Percentiles rank a stretch among this genome's conserved stretches.
These are phyloP conservation scores for Sclerotinia glacialis DNA, from an alignment of 2,329 filamentous ascomycete genomes.

Conservation along the genomic window DNA sequence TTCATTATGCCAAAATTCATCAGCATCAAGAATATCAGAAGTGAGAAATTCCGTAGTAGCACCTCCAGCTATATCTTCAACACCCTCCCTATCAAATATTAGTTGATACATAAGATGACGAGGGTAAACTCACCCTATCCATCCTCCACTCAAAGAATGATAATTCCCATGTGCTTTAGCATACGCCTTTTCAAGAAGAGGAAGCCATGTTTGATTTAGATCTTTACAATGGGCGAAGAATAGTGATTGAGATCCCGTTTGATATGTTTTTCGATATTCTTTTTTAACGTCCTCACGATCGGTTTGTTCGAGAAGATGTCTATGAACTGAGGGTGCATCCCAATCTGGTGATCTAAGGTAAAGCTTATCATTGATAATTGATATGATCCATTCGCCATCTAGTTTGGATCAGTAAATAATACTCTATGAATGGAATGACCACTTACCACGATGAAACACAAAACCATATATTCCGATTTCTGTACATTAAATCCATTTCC, in stretches of 20 bases:
- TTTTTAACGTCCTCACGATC: slow-evolving; percentile 70
- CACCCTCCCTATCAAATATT: slow-evolving; percentile 43
- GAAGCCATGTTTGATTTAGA: slow-evolving; percentile 78
- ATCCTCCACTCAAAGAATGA: slow-evolving; percentile 69
- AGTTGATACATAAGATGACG: slow-evolving; percentile 11
- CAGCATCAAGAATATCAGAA: slow-evolving; percentile 71
- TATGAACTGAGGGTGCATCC: slow-evolving; percentile 73
- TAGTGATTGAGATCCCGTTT: slow-evolving; percentile 65
- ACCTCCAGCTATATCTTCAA: slow-evolving; percentile 63
- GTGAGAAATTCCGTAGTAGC: slow-evolving; percentile 70
- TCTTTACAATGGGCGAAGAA: slow-evolving; percentile 76
- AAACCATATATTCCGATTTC: slow-evolving; percentile 83
- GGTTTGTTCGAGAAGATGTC: slow-evolving; percentile 70
- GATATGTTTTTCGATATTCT: slow-evolving; percentile 55
- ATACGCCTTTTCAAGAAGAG: slow-evolving; percentile 77
- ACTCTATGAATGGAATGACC: neutral
- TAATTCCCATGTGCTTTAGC: slow-evolving; percentile 84
- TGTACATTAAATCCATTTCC: slow-evolving; percentile 3
- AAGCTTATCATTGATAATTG: slow-evolving; percentile 87
- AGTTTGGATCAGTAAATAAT: neutral
- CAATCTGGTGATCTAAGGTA: slow-evolving; percentile 80
- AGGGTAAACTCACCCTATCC: slow-evolving; percentile 41
- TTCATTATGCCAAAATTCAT: slow-evolving; percentile 81
- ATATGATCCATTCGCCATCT: slow-evolving; percentile 89
- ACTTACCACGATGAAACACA: slow-evolving; percentile 65